Evolutionary conservation across 1,139 yeast species (phyloP).

Genomic region (Hansenula anomala): DNA sequence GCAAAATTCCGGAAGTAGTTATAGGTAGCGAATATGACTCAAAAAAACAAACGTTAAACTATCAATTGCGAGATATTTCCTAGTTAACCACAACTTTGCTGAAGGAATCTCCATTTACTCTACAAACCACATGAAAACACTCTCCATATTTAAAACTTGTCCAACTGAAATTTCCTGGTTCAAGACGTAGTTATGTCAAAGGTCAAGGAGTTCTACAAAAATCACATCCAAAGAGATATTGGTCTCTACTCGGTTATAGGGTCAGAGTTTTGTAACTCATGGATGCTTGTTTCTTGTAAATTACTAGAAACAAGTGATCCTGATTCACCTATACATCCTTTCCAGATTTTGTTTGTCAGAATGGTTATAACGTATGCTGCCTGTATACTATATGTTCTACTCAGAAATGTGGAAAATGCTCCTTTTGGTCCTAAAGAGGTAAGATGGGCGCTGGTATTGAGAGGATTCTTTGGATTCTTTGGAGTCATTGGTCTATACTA

Average conservation of each 20-base stretch:
- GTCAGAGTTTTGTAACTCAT: neutral
- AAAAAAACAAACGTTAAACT: no score
- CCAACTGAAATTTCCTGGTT: no score
- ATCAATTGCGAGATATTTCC: no score
- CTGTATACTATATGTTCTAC: slow-evolving; percentile 47
- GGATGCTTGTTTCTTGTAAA: slow-evolving; percentile 1
- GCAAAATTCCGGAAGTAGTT: no score
- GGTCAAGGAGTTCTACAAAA: neutral
- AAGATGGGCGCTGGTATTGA: slow-evolving; percentile 43
- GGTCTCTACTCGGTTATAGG: neutral
- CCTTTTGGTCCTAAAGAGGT: slow-evolving; percentile 64
- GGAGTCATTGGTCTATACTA: slow-evolving; percentile 73
- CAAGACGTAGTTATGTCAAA: no score
- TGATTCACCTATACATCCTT: slow-evolving; percentile 50
- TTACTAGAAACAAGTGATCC: neutral
- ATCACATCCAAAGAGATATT: neutral
- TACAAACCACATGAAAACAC: no score
- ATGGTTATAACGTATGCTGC: slow-evolving; percentile 64
- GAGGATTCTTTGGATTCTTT: slow-evolving; percentile 72
- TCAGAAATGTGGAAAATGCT: slow-evolving; percentile 50
- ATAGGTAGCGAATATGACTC: no score
- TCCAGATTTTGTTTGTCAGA: slow-evolving; percentile 67
- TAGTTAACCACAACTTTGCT: no score
- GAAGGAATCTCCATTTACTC: no score
- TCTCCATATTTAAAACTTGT: no score